Conservation (phyloP, 192 early-diverging fungal genomes). For the Gamsiella multidivaricata region DNA sequence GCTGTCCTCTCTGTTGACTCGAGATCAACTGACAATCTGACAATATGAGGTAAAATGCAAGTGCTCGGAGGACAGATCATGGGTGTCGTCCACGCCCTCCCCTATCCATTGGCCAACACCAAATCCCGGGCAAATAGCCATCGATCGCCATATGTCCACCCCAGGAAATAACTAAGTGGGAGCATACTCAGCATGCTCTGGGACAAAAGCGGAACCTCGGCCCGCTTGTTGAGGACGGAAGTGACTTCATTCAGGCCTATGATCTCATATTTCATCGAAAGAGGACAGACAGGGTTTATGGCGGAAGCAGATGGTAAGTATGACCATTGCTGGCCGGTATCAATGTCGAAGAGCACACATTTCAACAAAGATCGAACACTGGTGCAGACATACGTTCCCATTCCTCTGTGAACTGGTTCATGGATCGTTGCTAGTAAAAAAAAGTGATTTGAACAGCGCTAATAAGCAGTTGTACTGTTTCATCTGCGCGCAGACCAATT, state of each 20-base stretch:
- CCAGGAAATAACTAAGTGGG: no score
- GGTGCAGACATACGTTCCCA: constrained; percentile 35
- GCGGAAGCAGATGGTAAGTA: neutral
- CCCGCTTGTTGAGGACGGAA: constrained; percentile 36
- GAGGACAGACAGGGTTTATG: constrained; percentile 3
- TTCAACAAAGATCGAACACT: no score
- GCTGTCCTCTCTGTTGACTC: neutral
- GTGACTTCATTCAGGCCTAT: constrained; percentile 50
- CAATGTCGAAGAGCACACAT: neutral
- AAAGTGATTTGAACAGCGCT: neutral
- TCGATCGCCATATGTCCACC: no score
- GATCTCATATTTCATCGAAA: neutral
- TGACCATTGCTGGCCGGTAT: neutral
- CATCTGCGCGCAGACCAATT: no score
- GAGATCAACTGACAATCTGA: constrained; percentile 18
- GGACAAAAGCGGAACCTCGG: constrained; percentile 46
- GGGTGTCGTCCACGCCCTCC: constrained; percentile 3
- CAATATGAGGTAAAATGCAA: neutral
- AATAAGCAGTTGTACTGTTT: neutral
- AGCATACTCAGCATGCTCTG: constrained; percentile 52
- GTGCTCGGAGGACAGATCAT: neutral
- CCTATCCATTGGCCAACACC: no score
- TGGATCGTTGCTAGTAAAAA: constrained; percentile 39
- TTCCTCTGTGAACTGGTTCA: constrained; percentile 40
- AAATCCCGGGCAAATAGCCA: no score